Conservation (phyloP, 176 grass and related monocot genomes). For the Themeda triandra region DNA sequence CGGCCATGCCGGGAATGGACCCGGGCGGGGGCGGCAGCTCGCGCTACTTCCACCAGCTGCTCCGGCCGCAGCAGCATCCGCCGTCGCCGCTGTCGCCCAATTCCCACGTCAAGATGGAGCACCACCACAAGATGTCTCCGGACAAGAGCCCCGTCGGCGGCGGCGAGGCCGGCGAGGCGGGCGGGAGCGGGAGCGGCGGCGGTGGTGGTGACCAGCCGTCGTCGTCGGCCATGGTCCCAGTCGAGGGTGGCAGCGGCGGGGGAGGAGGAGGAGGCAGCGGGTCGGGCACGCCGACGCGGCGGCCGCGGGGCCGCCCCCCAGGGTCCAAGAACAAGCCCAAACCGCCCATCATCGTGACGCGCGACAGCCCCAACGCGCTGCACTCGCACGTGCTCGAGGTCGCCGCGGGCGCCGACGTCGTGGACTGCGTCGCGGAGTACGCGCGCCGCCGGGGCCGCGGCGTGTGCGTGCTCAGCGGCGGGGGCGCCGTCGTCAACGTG, state of each 20-base stretch:
- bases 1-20: conserved; percentile 68
- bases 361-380: conserved; percentile 93
- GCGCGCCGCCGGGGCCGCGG: conserved; percentile 76
- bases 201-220: conserved; percentile 60
- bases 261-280: conserved; percentile 18
- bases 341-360: conserved; percentile 89
- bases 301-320: conserved; percentile 76
- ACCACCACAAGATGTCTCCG: conserved; percentile 50
- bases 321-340: conserved; percentile 96
- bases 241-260: conserved; percentile 22
- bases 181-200: conserved; percentile 21
- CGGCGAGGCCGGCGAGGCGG: conserved; percentile 13
- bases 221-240: conserved; percentile 53
- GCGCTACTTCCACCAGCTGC: conserved; percentile 78
- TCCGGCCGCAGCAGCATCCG: conserved; percentile 52
- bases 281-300: conserved; percentile 51
- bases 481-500: conserved; percentile 77
- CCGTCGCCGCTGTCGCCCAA: conserved; percentile 50
- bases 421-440: conserved; percentile 93
- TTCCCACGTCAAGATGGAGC: conserved; percentile 69
- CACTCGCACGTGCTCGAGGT: conserved; percentile 94
- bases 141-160: conserved; percentile 52
- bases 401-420: conserved; percentile 64
- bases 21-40: conserved; percentile 47
- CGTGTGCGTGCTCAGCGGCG: conserved; percentile 87